These are phyloP conservation scores for Talaromyces amestolkiae DNA, from an alignment of 2,329 filamentous ascomycete genomes.

Conservation along the genomic window DNA sequence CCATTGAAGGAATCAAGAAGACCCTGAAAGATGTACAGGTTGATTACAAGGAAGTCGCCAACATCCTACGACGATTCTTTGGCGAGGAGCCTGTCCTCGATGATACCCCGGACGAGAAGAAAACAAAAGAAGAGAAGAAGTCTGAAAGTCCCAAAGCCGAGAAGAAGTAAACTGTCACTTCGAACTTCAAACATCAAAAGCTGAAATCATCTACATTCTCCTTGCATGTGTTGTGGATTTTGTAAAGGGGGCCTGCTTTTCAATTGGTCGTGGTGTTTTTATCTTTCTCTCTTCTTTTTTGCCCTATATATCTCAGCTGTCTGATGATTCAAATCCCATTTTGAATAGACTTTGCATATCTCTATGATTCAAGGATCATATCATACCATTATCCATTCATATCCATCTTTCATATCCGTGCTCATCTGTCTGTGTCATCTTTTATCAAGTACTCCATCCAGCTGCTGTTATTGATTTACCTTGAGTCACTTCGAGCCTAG, in stretches of 20 bases:
- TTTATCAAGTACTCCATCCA: too few species aligned
- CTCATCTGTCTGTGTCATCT: slow-evolving; percentile 4
- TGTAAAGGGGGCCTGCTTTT: background rate
- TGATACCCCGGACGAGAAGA: background rate
- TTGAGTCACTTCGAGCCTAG: slow-evolving; percentile 18
- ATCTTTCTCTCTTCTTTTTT: slow-evolving; percentile 19
- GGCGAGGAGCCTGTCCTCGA: slow-evolving; percentile 38
- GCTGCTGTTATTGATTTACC: background rate
- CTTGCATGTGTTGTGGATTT: background rate
- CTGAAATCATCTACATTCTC: background rate
- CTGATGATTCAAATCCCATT: slow-evolving; percentile 19
- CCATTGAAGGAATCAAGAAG: slow-evolving; percentile 66
- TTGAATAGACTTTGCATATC: slow-evolving; percentile 26
- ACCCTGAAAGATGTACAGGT: slow-evolving; percentile 69
- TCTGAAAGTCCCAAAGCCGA: slow-evolving; percentile 3
- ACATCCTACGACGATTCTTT: slow-evolving; percentile 69
- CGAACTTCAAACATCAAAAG: background rate
- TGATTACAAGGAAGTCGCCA: slow-evolving; percentile 73
- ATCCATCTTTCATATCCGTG: background rate
- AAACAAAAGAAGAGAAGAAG: slow-evolving; percentile 4
- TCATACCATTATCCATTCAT: background rate
- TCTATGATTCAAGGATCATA: background rate
- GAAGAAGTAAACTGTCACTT: slow-evolving; percentile 11
- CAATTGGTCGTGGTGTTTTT: background rate
- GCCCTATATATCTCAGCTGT: slow-evolving; percentile 18